These are phyloP conservation scores for Wickerhamiella spandovensis DNA, from an alignment of 805 yeast genomes.

Conservation along the genomic window DNA sequence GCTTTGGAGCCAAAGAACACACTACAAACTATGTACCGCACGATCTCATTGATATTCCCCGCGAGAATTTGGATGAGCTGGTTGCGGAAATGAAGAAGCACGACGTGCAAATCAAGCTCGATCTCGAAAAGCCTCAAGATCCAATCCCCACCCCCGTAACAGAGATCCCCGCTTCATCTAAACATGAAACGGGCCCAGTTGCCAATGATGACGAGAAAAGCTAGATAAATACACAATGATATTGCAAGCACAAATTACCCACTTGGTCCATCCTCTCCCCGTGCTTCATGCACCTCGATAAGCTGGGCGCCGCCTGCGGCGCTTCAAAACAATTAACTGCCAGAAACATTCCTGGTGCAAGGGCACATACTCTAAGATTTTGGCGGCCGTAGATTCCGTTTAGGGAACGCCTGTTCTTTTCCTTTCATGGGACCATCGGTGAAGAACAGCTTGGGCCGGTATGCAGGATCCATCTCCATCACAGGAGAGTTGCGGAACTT, in stretches of 20 bases:
- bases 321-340: background rate
- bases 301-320: background rate
- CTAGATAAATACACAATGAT: background rate
- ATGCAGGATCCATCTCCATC: slow-evolving; percentile 34
- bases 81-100: slow-evolving; percentile 7
- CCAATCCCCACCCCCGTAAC: background rate
- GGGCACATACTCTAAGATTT: too few species aligned
- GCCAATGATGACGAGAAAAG: background rate
- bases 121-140: background rate
- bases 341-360: too few species aligned
- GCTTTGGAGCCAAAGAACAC: slow-evolving; percentile 71
- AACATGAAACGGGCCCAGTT: background rate
- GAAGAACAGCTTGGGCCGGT: slow-evolving; percentile 35
- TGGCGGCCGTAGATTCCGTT: background rate
- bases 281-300: background rate
- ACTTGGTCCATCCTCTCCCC: too few species aligned
- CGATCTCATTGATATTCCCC: slow-evolving; percentile 56
- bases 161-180: background rate
- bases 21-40: slow-evolving; percentile 85
- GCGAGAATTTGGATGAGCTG: slow-evolving; percentile 12
- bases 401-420: slow-evolving; percentile 21
- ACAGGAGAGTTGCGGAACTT: slow-evolving; percentile 39
- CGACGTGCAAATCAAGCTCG: background rate
- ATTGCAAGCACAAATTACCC: background rate
- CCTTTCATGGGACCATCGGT: slow-evolving; percentile 34